phyloP scores from a whole-genome alignment of 768 basidiomycete genomes.

The Hericium rajendrae region DNA sequence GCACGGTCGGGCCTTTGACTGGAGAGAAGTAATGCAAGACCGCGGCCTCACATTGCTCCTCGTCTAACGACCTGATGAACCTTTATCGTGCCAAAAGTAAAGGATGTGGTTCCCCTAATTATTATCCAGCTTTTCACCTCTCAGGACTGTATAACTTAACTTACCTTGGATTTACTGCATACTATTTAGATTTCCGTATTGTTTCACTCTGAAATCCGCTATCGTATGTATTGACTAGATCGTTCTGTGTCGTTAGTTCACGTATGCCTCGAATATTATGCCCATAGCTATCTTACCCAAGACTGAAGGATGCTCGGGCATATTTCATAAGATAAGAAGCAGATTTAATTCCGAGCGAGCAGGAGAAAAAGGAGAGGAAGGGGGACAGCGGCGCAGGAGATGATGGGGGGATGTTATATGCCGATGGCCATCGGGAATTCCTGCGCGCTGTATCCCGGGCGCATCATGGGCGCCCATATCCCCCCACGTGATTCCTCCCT shows the following conservation, averaged over 20 bases:
- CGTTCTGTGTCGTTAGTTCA: background rate
- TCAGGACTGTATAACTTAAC: background rate
- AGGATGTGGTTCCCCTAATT: background rate
- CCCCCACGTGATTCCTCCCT: background rate
- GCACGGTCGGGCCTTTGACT: slow-evolving; percentile 6
- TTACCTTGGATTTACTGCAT: background rate
- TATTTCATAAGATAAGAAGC: no score
- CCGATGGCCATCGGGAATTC: background rate
- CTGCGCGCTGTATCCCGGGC: background rate
- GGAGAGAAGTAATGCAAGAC: slow-evolving; percentile 15
- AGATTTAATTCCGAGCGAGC: background rate
- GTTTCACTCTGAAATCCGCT: background rate
- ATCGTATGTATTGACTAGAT: background rate
- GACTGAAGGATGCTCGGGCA: background rate
- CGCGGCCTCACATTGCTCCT: slow-evolving; percentile 14
- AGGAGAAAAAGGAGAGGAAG: background rate
- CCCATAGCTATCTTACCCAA: background rate
- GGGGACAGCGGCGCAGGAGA: background rate
- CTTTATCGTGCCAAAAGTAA: background rate
- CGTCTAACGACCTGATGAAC: slow-evolving; percentile 5
- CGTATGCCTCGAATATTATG: background rate
- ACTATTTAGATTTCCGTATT: slow-evolving; percentile 5
- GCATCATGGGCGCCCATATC: background rate
- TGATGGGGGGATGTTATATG: background rate
- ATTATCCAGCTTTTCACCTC: background rate